A percentile compares a stretch with the other conserved stretches of the same genome.
Conservation (phyloP, 495 filamentous ascomycete species). For the Penicillium pulvis region DNA sequence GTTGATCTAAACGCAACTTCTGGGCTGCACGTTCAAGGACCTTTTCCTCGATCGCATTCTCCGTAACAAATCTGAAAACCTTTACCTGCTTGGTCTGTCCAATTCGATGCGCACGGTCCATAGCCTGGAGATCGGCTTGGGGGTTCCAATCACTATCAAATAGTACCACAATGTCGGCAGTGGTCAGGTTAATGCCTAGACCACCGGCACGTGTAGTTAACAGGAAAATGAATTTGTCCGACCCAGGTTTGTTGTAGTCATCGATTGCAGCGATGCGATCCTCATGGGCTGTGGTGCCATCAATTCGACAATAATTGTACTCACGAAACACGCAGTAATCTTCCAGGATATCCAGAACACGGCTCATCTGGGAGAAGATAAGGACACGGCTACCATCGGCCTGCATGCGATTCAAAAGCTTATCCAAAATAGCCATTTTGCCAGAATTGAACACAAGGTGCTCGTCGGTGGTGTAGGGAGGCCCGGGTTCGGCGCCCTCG, state of each 20-base stretch:
- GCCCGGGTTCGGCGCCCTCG: constrained; percentile 95
- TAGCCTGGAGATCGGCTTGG: constrained; percentile 96
- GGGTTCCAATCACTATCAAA: constrained; percentile 99
- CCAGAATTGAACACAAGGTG: constrained; percentile 92
- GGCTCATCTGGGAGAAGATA: constrained; percentile 99
- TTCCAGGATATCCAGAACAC: constrained; percentile 94
- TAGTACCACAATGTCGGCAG: constrained; percentile 94
- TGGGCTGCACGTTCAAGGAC: constrained; percentile 96
- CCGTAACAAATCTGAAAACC: constrained; percentile 95
- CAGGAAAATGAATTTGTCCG: constrained; percentile 96
- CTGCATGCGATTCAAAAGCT: constrained; percentile 81
- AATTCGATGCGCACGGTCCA: constrained; percentile 98
- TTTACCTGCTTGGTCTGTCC: constrained; percentile 98
- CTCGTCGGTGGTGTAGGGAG: constrained; percentile 97
- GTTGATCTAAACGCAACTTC: constrained; percentile 93
- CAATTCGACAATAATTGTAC: constrained; percentile 96
- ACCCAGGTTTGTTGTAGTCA: constrained; percentile 93
- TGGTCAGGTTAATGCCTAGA: constrained; percentile 97
- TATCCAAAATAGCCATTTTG: constrained; percentile 98
- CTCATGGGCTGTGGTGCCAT: constrained; percentile 95
- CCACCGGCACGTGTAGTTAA: constrained; percentile 97
- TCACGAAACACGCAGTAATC: constrained; percentile 97
- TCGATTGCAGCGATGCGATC: constrained; percentile 98
- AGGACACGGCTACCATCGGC: constrained; percentile 86
- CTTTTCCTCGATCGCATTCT: constrained; percentile 98